Base-by-base conservation (phyloP, 2,329 filamentous ascomycete species). In the Aspergillus flavus region DNA sequence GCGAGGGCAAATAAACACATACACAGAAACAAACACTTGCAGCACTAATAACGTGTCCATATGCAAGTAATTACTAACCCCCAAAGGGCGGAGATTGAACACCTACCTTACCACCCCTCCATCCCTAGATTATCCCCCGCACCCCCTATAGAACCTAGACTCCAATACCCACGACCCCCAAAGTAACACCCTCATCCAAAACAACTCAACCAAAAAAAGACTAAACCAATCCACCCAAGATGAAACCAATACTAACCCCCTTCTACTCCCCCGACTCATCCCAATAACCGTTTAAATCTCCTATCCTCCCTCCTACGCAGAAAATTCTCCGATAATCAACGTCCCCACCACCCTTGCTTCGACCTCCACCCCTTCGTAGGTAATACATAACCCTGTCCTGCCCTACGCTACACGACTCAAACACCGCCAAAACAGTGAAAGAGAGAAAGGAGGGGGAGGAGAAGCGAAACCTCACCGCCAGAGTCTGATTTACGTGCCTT, bases 341-440 rank as follows among this genome's bases (percentile, higher is more conserved):
- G 45, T 26, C 41, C 57, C 28, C 61, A 55, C 48, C 57, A 34
- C 48, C 48, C 48, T 52, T 52, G 48, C 48, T 32, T 52, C 26
- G 4, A 23, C 39, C 39, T 14, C 30, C 26, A 10, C 48, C 48
- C 48, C 28, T 52, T 52, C 48, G 9, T 21, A 32, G 48, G 39
- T 41, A 41, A 9, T 19, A 19, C 39, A 19, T 1, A n/a, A 41
- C 39, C 39, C 39, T 19, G 39, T n/a, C 39, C 19, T 41, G 39
- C 39, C 39, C 39, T 41, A 41, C 19, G 39, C 39, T n/a, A 6
- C 39, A n/a, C 39, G 16, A n/a, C 43, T 46, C 43, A 46, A 23
- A 14, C 21, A 46, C 43, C 5, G 43, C 43, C 43, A 46, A 46
- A 23, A 43, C 7, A 21, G 4, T 4, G 41, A 43, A 43, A 21